Evolutionary conservation across 176 grass and related monocot species (phyloP), one percentile per base, ranked within the genome.

Genomic region (Pharus latifolius): DNA sequence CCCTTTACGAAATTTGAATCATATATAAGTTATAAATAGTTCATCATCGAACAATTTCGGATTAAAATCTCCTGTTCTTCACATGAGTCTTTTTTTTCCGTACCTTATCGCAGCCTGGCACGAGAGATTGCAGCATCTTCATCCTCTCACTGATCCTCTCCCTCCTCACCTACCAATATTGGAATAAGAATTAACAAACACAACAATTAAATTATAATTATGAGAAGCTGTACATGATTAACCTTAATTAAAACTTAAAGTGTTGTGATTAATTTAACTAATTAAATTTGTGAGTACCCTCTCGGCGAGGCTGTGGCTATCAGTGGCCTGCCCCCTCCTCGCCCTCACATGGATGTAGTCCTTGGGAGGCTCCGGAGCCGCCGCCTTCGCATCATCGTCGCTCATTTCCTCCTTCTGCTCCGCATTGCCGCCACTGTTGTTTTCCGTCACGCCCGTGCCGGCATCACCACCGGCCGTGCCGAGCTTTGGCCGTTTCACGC

Each of bases 301-400:
- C 72, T 91, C 88, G 12, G 88, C 88, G 30, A 91, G 83, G 67
- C 88, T 91, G 60, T 91, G 88, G 56, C 83, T 87, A 65, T 91
- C 88, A 19, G 88, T 91, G 34, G 88, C 88, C 60, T 91, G 88
- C 14, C 88, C 88, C 52, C 84, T 51, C 63, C 88, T 67, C 18
- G 88, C 88, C 67, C 88, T 62, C n/a, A 91, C 88, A 51, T 91
- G 88, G 80, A 87, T 87, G 61, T 87, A 91, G 47, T 81, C 88
- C 67, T 87, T 91, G 20, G 20, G 54, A 1, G 84, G 67, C 55
- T 84, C 80, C 3, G 76, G 8, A 7, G n/a, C 56, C 29, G n/a
- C 49, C 20, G 20, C 49, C 3, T 10, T 29, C 3, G 9, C 28
- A 2, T 16, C 26, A 18, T 1, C 19, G 46, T 58, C 53, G 26